Percentiles rank a stretch among this genome's conserved stretches.
Conservation (phyloP, 176 grass and related monocot genomes). For the Phragmites australis region DNA sequence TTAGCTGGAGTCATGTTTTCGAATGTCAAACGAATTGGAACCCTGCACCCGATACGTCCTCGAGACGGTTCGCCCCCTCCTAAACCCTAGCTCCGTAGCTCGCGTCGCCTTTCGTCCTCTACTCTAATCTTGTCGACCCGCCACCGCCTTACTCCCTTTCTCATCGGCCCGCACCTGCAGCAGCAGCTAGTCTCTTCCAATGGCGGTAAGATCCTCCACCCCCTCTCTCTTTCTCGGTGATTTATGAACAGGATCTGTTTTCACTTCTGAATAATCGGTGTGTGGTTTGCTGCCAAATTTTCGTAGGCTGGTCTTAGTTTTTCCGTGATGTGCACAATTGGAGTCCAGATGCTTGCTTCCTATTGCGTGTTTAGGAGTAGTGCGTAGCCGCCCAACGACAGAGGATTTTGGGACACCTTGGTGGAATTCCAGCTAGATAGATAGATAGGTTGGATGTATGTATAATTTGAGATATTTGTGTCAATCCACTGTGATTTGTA, state of each 20-base stretch:
- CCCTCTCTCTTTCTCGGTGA: neutral
- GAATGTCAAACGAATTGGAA: no score
- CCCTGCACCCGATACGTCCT: no score
- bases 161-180: neutral
- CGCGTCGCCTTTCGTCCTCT: neutral
- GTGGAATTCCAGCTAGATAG: neutral
- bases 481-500: neutral
- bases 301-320: neutral
- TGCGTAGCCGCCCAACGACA: neutral
- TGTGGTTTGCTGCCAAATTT: neutral
- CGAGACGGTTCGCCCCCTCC: neutral
- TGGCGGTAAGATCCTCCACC: conserved; percentile 59
- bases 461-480: neutral
- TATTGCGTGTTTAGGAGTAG: neutral
- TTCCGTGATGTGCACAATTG: neutral
- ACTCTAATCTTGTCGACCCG: neutral
- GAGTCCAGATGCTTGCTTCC: neutral
- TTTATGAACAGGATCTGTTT: neutral
- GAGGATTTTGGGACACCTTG: neutral
- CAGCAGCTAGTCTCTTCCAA: conserved; percentile 9
- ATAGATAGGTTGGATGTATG: neutral
- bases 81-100: neutral
- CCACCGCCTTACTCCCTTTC: neutral
- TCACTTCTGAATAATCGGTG: neutral
- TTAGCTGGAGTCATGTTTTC: no score